These are phyloP conservation scores for Pythium chondricola DNA, from an alignment of 352 stramenopile genomes.

Conservation along the genomic window DNA sequence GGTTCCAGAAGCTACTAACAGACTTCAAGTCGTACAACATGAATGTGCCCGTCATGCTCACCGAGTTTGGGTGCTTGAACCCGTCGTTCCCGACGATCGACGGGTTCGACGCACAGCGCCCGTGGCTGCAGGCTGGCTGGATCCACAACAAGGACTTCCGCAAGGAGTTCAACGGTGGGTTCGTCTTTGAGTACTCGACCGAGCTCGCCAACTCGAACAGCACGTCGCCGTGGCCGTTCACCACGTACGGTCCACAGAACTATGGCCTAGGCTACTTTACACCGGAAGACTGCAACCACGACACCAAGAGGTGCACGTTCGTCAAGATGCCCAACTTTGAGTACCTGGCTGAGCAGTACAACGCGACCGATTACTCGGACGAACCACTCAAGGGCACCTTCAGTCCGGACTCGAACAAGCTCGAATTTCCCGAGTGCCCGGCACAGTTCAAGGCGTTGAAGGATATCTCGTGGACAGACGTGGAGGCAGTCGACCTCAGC, in stretches of 20 bases:
- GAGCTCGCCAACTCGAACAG: conserved; percentile 63
- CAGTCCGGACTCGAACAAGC: conserved; percentile 5
- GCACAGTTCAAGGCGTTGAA: conserved; percentile 9
- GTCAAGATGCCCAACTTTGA: conserved; percentile 78
- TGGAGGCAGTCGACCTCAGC: conserved; percentile 3
- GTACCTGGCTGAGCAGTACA: conserved; percentile 51
- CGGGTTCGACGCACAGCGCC: conserved; percentile 58
- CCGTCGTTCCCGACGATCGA: conserved; percentile 47
- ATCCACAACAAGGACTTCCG: conserved; percentile 39
- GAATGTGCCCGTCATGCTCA: conserved; percentile 72
- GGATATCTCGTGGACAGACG: conserved; percentile 8
- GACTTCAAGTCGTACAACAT: conserved; percentile 56
- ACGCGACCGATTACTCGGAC: conserved; percentile 24
- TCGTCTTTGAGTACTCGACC: conserved; percentile 81
- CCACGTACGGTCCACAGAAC: conserved; percentile 56
- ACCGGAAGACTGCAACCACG: conserved; percentile 66
- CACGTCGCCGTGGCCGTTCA: too few relatives aligned
- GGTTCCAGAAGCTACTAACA: conserved; percentile 46
- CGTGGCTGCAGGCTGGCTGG: conserved; percentile 55
- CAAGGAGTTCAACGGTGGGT: conserved; percentile 56
- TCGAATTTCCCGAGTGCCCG: conserved; percentile 9
- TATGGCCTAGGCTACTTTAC: conserved; percentile 86
- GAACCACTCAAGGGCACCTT: conserved; percentile 31
- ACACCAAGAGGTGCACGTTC: conserved; percentile 46
- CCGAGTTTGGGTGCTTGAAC: conserved; percentile 77